Base-by-base conservation (phyloP, 2,329 filamentous ascomycete species). In the Pseudogymnoascus verrucosus region DNA sequence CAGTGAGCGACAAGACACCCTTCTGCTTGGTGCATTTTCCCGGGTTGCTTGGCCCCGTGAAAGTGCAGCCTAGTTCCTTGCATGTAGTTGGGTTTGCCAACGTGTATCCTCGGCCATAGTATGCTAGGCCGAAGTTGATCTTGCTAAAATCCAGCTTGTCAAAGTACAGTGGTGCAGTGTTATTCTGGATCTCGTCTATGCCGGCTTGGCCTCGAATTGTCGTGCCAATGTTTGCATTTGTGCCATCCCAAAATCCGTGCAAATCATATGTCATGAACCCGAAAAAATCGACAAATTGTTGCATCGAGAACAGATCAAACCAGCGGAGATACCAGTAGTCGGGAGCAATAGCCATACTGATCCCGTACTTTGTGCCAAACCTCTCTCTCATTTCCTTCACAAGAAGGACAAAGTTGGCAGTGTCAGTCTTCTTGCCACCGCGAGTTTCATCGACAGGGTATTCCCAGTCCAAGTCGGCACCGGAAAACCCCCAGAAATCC, bases 391-490 rank as follows among this genome's bases (percentile, higher is more conserved):
- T 54, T 28, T 54, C 47, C n/a, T 54, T 54, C 11, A 54, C 23
- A 4, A 54, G 47, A n/a, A 31, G 26, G n/a, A 54, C 47, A 31
- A 76, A 72, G 65, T 80, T 80, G 1, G 63, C 63, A 0, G 67
- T 74, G 64, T 82, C 79, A 0, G 40, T 71, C 1, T 67, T 65
- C 0, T 65, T 64, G 0, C 79, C 78, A 6, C 75, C 76, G 0
- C 78, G 72, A 3, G 74, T 72, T 6, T 66, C 40, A 2, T 67
- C 68, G 0, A 57, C 75, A 0, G 78, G 79, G 63, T 77, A 80
- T 61, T 81, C 78, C 79, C 79, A 81, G 64, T 81, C 78, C 0
- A 81, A 63, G 63, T 82, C 79, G 2, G 77, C 71, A 1, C 79
- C 78, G 8, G 76, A 69, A 62, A 79, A 79, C 2, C 73, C 74